Base-by-base conservation (phyloP, 2,329 filamentous ascomycete genomes). In the Pseudogymnoascus sp. region DNA sequence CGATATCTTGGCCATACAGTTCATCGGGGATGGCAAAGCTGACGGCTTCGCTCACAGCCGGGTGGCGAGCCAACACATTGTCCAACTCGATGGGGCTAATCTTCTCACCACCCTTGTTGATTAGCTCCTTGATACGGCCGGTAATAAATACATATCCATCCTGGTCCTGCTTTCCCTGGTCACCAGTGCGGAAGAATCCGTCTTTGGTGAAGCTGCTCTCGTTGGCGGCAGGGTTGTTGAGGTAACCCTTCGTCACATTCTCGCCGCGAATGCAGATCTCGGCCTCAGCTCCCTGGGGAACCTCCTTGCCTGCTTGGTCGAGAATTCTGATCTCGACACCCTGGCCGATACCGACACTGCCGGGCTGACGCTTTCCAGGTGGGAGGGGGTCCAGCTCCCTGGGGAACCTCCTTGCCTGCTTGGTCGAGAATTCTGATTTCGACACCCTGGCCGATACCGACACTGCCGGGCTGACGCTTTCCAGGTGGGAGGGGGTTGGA, bases 71-170 rank as follows among this genome's bases (percentile, higher is more conserved):
- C 29, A 95, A 78, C 11, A 89, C 84, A 68, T 95, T 95, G 78
- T 95, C 91, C 35, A 95, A 80, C 76, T 95, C 91, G 62, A 94
- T 92, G 1, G 91, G 91, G 67, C 86, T 90, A 72, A 95, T 94
- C 78, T 94, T 94, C 78, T 95, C 91, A 64, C 91, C 91, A 62
- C 89, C 90, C 76, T 93, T 92, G 77, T 92, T 92, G 79, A 96
- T 95, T 61, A 96, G 80, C 76, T 96, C 91, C 80, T 96, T 96
- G 77, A 95, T 95, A 61, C 91, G 82, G n/a, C 91, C 91, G 0
- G 91, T 95, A 75, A 96, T 93, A 71, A 90, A 81, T 10, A 96
- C 78, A 72, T 94, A 95, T 64, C 90, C 90, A 68, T 94, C 89
- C 63, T 84, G 77, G 70, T 95, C 91, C 72, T 85, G 81, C 76